Evolutionary conservation across 495 filamentous ascomycete genomes (phyloP).

Genomic region (Daldinia decipiens): DNA sequence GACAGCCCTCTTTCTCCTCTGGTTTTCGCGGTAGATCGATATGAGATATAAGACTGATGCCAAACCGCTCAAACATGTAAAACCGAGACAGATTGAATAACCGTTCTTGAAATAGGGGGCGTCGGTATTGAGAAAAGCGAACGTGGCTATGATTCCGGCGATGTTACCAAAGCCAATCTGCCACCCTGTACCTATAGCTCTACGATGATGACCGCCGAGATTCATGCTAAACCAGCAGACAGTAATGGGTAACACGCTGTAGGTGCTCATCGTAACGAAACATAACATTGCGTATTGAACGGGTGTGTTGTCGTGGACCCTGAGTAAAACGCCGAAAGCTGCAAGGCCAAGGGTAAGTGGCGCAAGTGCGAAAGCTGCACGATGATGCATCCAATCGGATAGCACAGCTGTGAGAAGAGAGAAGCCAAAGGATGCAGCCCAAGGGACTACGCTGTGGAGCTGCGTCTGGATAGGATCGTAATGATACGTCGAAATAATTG

Average conservation of each 20-base stretch:
- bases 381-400: constrained; percentile 75
- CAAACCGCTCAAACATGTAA: constrained; percentile 72
- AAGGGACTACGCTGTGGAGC: constrained; percentile 84
- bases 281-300: constrained; percentile 80
- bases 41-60: constrained; percentile 70
- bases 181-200: constrained; percentile 86
- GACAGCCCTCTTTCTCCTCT: constrained; percentile 64
- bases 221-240: constrained; percentile 98
- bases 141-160: constrained; percentile 91
- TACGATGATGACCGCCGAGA: constrained; percentile 83
- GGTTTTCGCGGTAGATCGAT: constrained; percentile 72
- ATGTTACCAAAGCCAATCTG: constrained; percentile 95
- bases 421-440: constrained; percentile 80
- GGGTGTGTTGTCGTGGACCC: constrained; percentile 65
- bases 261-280: constrained; percentile 70
- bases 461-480: constrained; percentile 79
- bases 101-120: constrained; percentile 76
- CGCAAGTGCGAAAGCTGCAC: constrained; percentile 77
- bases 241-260: constrained; percentile 81
- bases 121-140: constrained; percentile 78
- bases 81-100: constrained; percentile 81
- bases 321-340: constrained; percentile 78
- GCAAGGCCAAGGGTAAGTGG: constrained; percentile 71
- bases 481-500: constrained; percentile 75
- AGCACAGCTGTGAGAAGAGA: constrained; percentile 75